phyloP scores from a whole-genome alignment of 352 stramenopile species.

The Globisporangium nodosum region DNA sequence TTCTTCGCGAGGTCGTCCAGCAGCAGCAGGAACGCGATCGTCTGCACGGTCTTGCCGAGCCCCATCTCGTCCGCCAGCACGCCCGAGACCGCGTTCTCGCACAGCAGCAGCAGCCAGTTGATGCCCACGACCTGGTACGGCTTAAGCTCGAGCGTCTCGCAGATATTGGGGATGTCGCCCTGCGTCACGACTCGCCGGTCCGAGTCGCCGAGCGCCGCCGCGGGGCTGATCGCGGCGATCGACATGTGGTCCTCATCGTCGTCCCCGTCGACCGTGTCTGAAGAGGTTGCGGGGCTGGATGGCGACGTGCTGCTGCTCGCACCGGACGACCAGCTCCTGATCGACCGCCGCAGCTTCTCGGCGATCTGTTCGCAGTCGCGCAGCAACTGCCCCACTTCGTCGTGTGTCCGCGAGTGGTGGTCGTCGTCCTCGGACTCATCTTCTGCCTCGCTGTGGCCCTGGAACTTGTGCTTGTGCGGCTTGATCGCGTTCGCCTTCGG shows the following conservation, averaged over 20 bases:
- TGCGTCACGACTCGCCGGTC: slow-evolving; percentile 54
- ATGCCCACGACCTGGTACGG: slow-evolving; percentile 82
- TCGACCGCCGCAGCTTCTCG: slow-evolving; percentile 49
- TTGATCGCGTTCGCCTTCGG: not conserved
- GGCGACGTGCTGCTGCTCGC: slow-evolving; percentile 16
- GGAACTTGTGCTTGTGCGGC: slow-evolving; percentile 1
- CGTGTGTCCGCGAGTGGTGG: slow-evolving; percentile 50
- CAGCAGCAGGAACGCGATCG: slow-evolving; percentile 71
- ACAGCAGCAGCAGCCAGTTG: slow-evolving; percentile 77
- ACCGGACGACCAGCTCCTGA: slow-evolving; percentile 53
- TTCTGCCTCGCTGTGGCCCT: slow-evolving; percentile 18
- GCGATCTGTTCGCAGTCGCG: slow-evolving; percentile 60
- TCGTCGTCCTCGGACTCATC: slow-evolving; percentile 43
- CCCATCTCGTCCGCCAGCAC: slow-evolving; percentile 93
- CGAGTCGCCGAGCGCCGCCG: slow-evolving; percentile 7
- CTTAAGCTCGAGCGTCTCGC: slow-evolving; percentile 68
- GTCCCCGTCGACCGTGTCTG: slow-evolving; percentile 33
- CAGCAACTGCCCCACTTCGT: slow-evolving; percentile 65
- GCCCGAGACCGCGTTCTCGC: slow-evolving; percentile 72
- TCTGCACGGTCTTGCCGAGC: slow-evolving; percentile 96
- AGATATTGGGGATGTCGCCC: slow-evolving; percentile 63
- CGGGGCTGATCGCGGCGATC: slow-evolving; percentile 34
- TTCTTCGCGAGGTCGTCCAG: slow-evolving; percentile 43
- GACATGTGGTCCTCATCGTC: slow-evolving; percentile 48
- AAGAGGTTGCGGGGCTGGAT: slow-evolving; percentile 12